Evolutionary conservation across 2,329 filamentous ascomycete genomes (phyloP), one percentile per base, ranked within the genome.

Genomic region (Fusarium caatingaense): DNA sequence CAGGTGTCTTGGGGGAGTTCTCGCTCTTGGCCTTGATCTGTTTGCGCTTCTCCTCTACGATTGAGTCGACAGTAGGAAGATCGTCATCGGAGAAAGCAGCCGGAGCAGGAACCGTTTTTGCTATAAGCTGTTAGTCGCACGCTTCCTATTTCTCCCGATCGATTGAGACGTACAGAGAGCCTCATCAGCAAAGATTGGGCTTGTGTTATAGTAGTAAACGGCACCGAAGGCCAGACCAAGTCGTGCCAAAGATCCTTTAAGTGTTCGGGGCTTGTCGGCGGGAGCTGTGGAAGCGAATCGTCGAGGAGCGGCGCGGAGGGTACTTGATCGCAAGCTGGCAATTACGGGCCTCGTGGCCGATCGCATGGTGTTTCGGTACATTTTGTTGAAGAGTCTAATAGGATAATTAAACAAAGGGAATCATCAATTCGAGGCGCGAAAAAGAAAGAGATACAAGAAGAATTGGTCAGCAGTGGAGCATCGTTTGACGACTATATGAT

Each of bases 181-280:
- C 80, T 97, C 91, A 75, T 98, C 93, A 18, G 94, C 92, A 80
- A 98, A 98, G 23, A 93, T 85, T 56, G 90, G 88, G 76, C 91
- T 95, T 10, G 94, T 98, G 84, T 94, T 97, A 81, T 98, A 99
- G 81, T 93, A 98, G 83, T 98, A 99, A 51, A 98, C 83, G 47
- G 91, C 89, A 21, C 87, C 93, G 63, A 84, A 86, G 1, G 93
- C 94, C 59, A 96, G 78, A 71, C 89, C 93, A 88, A 93, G 91
- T 83, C 95, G 88, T 75, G 88, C 79, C 6, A 86, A 86, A 54
- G 89, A 86, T 79, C 89, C 91, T 86, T 94, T 97, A 92, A 93
- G 97, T 78, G 90, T 92, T 79, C 93, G 85, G 75, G 89, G 89
- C 82, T 89, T 92, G 76, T 88, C 83, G 71, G 88, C 85, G 6